Conservation (phyloP, 2,329 filamentous ascomycete genomes). For the Chrysosphaeria jannelii region DNA sequence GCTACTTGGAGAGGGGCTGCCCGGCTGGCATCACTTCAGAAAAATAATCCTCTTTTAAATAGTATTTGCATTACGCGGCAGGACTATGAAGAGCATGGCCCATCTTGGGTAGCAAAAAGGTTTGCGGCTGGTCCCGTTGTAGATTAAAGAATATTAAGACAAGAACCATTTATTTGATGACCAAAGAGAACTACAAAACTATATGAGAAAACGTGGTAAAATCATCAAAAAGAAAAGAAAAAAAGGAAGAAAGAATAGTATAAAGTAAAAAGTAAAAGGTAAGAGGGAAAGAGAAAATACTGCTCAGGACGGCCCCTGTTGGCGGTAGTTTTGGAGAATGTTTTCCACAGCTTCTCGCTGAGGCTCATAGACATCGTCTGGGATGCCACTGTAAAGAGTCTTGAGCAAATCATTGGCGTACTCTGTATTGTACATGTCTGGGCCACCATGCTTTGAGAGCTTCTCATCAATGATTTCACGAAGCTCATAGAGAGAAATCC, state of each 20-base stretch:
- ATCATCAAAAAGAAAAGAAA: not conserved
- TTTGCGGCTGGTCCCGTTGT: slow-evolving; percentile 22
- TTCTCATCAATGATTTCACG: too few relatives aligned
- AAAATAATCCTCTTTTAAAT: slow-evolving; percentile 33
- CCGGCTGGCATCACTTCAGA: slow-evolving; percentile 36
- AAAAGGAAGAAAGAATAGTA: slow-evolving; percentile 1
- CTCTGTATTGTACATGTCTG: too few relatives aligned
- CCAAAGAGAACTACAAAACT: slow-evolving; percentile 1
- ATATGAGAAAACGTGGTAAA: not conserved
- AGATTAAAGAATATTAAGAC: not conserved
- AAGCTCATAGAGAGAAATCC: too few relatives aligned
- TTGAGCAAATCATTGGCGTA: too few relatives aligned
- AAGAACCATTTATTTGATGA: not conserved
- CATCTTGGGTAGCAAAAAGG: slow-evolving; percentile 39
- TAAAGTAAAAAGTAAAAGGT: not conserved
- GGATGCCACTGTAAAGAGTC: too few relatives aligned
- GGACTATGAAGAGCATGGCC: slow-evolving; percentile 74
- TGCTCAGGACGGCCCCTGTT: too few relatives aligned
- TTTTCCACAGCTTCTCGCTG: too few relatives aligned
- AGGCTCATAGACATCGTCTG: too few relatives aligned
- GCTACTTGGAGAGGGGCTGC: slow-evolving; percentile 73
- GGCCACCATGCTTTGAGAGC: too few relatives aligned
- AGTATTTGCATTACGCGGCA: slow-evolving; percentile 50
- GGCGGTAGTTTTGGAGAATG: too few relatives aligned
- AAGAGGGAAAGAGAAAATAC: not conserved